Evolutionary conservation across 345 rosid genomes (phyloP).

Genomic region (Populus deltoides): DNA sequence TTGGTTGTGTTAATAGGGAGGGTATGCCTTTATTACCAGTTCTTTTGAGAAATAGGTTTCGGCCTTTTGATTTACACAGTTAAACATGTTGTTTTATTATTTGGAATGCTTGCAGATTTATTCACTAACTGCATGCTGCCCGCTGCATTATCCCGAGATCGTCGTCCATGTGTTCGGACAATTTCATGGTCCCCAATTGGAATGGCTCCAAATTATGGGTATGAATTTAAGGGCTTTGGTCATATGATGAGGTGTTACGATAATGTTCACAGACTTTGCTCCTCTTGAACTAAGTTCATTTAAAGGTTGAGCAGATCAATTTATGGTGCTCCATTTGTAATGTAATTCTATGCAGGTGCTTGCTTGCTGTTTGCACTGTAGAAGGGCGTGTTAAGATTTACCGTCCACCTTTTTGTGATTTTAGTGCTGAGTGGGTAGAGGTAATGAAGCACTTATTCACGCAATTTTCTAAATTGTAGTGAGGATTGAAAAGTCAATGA

Average conservation of each 20-base stretch:
- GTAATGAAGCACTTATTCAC: slow-evolving; percentile 29
- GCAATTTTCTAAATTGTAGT: not conserved
- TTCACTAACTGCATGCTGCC: slow-evolving; percentile 57
- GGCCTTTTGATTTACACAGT: not conserved
- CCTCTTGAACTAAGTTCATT: not conserved
- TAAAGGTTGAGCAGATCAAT: not conserved
- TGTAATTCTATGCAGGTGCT: slow-evolving; percentile 49
- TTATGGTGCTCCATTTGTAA: not conserved
- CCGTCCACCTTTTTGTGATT: slow-evolving; percentile 76
- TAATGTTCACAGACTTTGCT: not conserved
- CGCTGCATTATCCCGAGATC: slow-evolving; percentile 60
- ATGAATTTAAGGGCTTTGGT: slow-evolving; percentile 11
- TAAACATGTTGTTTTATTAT: not conserved
- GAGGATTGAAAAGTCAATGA: not conserved
- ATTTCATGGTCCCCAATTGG: slow-evolving; percentile 94
- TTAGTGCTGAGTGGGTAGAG: slow-evolving; percentile 93
- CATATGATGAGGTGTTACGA: not conserved
- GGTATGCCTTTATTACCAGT: slow-evolving; percentile 34
- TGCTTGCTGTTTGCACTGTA: slow-evolving; percentile 77
- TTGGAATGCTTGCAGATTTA: slow-evolving; percentile 46
- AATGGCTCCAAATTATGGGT: slow-evolving; percentile 86
- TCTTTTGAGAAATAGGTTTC: not conserved
- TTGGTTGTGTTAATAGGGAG: slow-evolving; percentile 57
- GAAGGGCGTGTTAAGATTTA: slow-evolving; percentile 86
- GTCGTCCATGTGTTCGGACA: slow-evolving; percentile 62